Base-by-base conservation (phyloP, 768 basidiomycete species). In the Rhizopogon roseolus region DNA sequence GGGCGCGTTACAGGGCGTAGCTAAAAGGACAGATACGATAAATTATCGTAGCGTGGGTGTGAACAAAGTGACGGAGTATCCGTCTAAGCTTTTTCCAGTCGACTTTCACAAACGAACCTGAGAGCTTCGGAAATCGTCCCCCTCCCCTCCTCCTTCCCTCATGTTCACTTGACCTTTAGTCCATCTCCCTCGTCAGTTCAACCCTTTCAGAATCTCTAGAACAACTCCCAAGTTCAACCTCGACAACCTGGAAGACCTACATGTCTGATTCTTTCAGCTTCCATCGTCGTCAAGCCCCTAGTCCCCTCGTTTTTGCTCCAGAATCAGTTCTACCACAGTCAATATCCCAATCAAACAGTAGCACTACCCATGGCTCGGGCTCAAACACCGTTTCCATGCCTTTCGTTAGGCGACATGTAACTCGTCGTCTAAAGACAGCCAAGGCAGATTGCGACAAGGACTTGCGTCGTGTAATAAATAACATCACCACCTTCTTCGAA, bases 391-490 rank as follows among this genome's bases (percentile, higher is more conserved):
- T 93, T 50, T 90, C 90, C 51, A 93, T 93, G 90, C 90, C 90
- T 55, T 92, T 93, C 67, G 90, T 98, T 58, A 79, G 90, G 57
- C 84, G 93, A 52, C 95, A 98, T 75, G 92, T 98, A 63, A 92
- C 89, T 38, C 84, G 93, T 58, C 86, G 97, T 54, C 84, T 98
- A 71, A 89, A 86, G 74, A 88, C 88, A 4, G 94, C 96, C 54
- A 98, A 99, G 76, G 84, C 90, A 49, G 90, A 91, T 59, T 99
- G 96, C 77, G 93, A 99, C 81, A 90, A 90, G 76, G 93, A 97
- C 71, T 83, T 99, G 8, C 86, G 88, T 65, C 88, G 93, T 66
- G 90, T 98, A 66, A 93, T 95, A 55, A 87, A 91, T 71, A 91
- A 86, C 56, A 94, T 99, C 76, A 96, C 96, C 58, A 71, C 84